phyloP scores from a whole-genome alignment of 2,329 filamentous ascomycete genomes.

The Peltaster fructicola region DNA sequence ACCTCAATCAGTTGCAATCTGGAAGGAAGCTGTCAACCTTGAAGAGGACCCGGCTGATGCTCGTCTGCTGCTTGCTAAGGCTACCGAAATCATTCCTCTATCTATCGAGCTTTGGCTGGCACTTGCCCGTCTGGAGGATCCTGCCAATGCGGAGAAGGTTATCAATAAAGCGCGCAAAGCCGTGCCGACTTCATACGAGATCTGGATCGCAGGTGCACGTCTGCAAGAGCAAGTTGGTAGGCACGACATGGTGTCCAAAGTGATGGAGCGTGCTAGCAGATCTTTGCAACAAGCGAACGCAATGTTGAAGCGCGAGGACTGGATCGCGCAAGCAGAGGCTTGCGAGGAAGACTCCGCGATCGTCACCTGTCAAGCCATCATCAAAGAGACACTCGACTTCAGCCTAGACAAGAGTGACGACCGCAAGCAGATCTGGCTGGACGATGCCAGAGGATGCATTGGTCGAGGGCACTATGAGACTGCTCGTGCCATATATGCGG shows the following conservation, averaged over 20 bases:
- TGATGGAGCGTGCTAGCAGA: slow-evolving; percentile 88
- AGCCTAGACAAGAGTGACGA: slow-evolving; percentile 90
- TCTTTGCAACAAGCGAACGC: slow-evolving; percentile 77
- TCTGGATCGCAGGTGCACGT: slow-evolving; percentile 89
- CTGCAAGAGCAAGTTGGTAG: slow-evolving; percentile 81
- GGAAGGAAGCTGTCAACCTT: slow-evolving; percentile 93
- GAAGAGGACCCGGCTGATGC: slow-evolving; percentile 85
- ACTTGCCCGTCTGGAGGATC: slow-evolving; percentile 71
- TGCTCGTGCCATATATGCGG: slow-evolving; percentile 81
- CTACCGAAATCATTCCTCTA: slow-evolving; percentile 82
- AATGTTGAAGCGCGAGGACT: slow-evolving; percentile 94
- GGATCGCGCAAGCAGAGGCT: slow-evolving; percentile 86
- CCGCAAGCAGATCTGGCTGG: slow-evolving; percentile 86
- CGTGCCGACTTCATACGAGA: slow-evolving; percentile 79
- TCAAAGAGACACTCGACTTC: slow-evolving; percentile 85
- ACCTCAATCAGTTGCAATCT: slow-evolving; percentile 86
- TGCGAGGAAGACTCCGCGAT: slow-evolving; percentile 84
- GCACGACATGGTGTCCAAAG: slow-evolving; percentile 54
- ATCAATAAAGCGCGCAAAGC: slow-evolving; percentile 91
- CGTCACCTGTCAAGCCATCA: slow-evolving; percentile 73
- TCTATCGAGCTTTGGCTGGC: slow-evolving; percentile 94
- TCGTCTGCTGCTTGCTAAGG: slow-evolving; percentile 74
- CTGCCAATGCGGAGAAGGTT: slow-evolving; percentile 84
- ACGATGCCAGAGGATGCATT: slow-evolving; percentile 73
- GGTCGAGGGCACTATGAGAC: slow-evolving; percentile 73